Percentiles rank a stretch among this genome's conserved stretches.
These are phyloP conservation scores for Trichoderma endophyticum DNA, from an alignment of 2,329 filamentous ascomycete genomes.

Conservation along the genomic window DNA sequence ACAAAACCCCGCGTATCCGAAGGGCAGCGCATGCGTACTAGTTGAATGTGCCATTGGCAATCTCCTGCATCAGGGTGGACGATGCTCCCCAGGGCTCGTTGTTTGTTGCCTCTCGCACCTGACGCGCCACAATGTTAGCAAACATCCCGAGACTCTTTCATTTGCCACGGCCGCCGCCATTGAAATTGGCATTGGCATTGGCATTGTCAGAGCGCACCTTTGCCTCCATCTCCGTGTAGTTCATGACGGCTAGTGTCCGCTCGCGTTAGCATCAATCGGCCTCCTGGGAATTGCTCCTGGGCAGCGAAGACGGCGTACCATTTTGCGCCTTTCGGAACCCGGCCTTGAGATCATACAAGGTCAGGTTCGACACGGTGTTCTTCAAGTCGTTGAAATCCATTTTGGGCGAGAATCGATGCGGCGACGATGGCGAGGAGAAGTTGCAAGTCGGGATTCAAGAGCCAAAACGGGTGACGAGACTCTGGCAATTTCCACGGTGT, in stretches of 20 bases:
- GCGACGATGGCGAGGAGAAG: not conserved
- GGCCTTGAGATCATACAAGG: constrained; percentile 92
- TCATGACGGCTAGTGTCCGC: constrained; percentile 77
- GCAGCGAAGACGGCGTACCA: constrained; percentile 55
- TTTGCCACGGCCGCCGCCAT: not conserved
- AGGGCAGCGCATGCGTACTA: constrained; percentile 62
- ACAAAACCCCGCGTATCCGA: not conserved
- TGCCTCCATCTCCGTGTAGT: constrained; percentile 90
- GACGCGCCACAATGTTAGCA: constrained; percentile 6
- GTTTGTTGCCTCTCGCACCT: constrained; percentile 97
- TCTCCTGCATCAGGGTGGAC: constrained; percentile 89
- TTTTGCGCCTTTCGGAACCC: constrained; percentile 94
- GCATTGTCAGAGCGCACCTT: constrained; percentile 44
- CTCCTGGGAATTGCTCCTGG: not conserved
- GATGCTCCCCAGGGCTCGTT: constrained; percentile 96
- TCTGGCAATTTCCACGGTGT: constrained; percentile 6
- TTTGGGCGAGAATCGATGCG: constrained; percentile 19
- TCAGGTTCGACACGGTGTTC: constrained; percentile 85
- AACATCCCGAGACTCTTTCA: not conserved
- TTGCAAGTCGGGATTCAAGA: not conserved
- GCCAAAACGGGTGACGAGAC: constrained; percentile 7
- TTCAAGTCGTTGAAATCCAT: constrained; percentile 88
- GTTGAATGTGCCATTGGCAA: constrained; percentile 95
- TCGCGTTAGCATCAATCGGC: constrained; percentile 28
- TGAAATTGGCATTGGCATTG: not conserved